Base-by-base conservation (phyloP, 1,284 basidiomycete species). In the Ganoderma sinense region DNA sequence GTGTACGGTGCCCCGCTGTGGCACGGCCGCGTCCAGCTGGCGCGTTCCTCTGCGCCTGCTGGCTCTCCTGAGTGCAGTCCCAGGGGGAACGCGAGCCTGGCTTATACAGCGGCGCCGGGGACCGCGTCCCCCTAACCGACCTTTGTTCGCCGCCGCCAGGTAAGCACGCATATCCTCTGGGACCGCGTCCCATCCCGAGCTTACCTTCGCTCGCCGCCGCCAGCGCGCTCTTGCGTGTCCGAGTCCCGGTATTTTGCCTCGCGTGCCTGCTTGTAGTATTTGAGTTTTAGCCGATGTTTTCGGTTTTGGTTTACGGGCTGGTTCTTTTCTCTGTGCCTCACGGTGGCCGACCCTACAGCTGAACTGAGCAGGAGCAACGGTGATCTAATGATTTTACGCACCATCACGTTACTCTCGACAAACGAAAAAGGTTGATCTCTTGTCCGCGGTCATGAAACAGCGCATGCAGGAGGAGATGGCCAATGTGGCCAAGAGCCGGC, bases 111-210 rank as follows among this genome's bases (percentile, higher is more conserved):
- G 45, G 45, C n/a, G 45, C 8, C n/a, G 45, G 45, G 40, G 45
- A 23, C 20, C 45, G 45, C 45, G 20, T 23, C 45, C 45, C 45
- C n/a, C 45, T 48, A 48, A 23, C 45, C 1, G 1, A 48, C n/a
- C 45, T 48, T 48, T 48, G 45, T n/a, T 48, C 45, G 45, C 45
- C 45, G 45, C 45, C 45, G 45, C 45, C 45, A 48, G 45, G 45
- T 48, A 48, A 48, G 45, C 45, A 48, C 45, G n/a, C 45, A 10
- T n/a, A n/a, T n/a, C n/a, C 8, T 48, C 1, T 48, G 45, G 45
- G 45, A 48, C 45, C 45, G 45, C 45, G 45, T 48, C 45, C 45
- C 45, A 7, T 6, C 4, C n/a, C 5, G 45, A n/a, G 8, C 45
- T 10, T 8, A 48, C 45, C 45, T 48, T 45, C n/a, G 43, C 43